These are phyloP conservation scores for Chlamydomonas schloesseri DNA, from an alignment of 139 green algal genomes.

Conservation along the genomic window DNA sequence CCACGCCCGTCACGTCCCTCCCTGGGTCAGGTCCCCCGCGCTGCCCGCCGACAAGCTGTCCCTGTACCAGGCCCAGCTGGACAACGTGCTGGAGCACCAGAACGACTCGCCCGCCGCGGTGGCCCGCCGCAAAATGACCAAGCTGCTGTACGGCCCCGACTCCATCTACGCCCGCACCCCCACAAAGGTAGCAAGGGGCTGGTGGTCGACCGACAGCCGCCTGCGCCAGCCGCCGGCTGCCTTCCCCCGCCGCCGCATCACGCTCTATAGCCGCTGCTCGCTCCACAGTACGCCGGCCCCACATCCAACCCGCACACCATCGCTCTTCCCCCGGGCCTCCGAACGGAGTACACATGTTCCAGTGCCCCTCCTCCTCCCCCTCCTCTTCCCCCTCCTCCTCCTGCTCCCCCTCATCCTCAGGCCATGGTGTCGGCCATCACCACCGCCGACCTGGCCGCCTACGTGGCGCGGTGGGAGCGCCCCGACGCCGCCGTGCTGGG, in stretches of 20 bases:
- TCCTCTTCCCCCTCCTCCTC: too few relatives aligned
- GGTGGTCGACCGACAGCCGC: too few relatives aligned
- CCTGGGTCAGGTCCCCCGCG: constrained; percentile 63
- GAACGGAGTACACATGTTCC: too few relatives aligned
- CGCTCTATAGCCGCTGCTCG: too few relatives aligned
- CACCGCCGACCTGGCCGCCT: constrained; percentile 5
- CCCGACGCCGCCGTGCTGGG: constrained; percentile 83
- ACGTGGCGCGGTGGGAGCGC: constrained; percentile 51
- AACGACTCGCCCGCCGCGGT: constrained; percentile 69
- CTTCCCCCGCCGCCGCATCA: not conserved
- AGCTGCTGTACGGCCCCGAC: constrained; percentile 79
- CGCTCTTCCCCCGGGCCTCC: too few relatives aligned
- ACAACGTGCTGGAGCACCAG: constrained; percentile 75
- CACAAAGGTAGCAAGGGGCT: constrained; percentile 18
- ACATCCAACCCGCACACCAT: too few relatives aligned
- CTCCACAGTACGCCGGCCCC: too few relatives aligned
- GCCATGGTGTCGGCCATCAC: constrained; percentile 1
- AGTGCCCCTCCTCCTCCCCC: too few relatives aligned
- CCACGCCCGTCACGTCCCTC: not conserved
- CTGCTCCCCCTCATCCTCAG: not conserved
- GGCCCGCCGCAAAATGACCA: constrained; percentile 37
- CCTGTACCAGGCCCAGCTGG: constrained; percentile 69
- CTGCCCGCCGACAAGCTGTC: constrained; percentile 70
- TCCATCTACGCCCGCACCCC: constrained; percentile 77
- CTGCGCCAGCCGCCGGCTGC: too few relatives aligned